Evolutionary conservation across 371 early-diverging fungal genomes (phyloP).

Genomic region (Syncephalastrum contaminatum): DNA sequence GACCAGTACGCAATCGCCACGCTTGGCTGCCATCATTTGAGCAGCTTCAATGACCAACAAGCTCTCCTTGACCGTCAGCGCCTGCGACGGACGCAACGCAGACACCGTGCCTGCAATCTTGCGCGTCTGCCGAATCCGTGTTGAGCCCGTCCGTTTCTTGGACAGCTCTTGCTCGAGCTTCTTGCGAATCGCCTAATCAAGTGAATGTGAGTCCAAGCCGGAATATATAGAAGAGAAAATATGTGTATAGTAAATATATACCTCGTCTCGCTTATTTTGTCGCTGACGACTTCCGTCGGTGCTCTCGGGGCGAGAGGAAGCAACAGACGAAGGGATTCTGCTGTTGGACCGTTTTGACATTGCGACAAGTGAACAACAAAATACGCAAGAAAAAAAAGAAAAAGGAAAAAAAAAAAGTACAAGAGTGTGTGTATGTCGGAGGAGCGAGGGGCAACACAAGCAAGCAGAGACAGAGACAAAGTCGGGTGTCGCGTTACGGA

Average conservation of each 20-base stretch:
- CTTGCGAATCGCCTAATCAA: constrained; percentile 54
- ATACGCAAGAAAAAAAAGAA: not conserved
- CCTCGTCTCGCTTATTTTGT: constrained; percentile 47
- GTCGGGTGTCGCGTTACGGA: too few relatives aligned
- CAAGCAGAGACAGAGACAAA: too few relatives aligned
- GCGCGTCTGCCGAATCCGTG: constrained; percentile 30
- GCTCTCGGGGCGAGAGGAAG: constrained; percentile 26
- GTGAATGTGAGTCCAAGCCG: constrained; percentile 19
- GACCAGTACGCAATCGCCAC: constrained; percentile 92
- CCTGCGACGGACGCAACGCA: constrained; percentile 81
- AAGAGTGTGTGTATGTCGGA: too few relatives aligned
- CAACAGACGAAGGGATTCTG: constrained; percentile 31
- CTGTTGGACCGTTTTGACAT: constrained; percentile 20
- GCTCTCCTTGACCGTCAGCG: constrained; percentile 87
- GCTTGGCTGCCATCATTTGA: constrained; percentile 97
- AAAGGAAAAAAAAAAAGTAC: not conserved
- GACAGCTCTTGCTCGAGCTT: constrained; percentile 73
- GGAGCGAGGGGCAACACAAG: too few relatives aligned
- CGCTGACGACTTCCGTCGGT: constrained; percentile 36
- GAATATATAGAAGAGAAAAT: constrained; percentile 85
- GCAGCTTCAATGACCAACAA: constrained; percentile 91
- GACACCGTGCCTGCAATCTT: constrained; percentile 84
- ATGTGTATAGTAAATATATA: constrained; percentile 6
- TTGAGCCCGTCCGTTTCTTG: constrained; percentile 56
- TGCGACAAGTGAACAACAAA: not conserved